Evolutionary conservation across 2,329 filamentous ascomycete genomes (phyloP), one percentile per base, ranked within the genome.

Genomic region (Clonostachys solani): DNA sequence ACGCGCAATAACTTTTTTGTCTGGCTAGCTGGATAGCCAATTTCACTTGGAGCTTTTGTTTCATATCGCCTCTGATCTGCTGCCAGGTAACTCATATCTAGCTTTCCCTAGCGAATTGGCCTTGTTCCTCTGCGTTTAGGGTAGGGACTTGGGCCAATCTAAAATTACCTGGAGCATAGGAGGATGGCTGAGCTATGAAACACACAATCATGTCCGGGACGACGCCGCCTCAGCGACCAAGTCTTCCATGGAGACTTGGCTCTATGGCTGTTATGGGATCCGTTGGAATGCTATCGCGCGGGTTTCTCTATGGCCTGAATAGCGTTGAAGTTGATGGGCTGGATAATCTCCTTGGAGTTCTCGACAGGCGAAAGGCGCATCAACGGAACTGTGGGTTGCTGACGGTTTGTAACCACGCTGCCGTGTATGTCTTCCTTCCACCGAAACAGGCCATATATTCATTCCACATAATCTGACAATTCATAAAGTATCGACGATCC

Each of bases 401-500:
- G 51, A 97, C 92, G 54, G 89, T 71, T 9, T 72, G 66, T 48
- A 72, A 72, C 40, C 68, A 72, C 49, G 64, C 70, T 45, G 65
- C 62, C 17, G 67, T 71, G 68, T 71, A 62, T 50, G 60, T 53
- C 49, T 12, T 18, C n/a, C 33, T 19, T 23, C n/a, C 38, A 3
- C n/a, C 37, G 12, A 40, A n/a, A 40, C n/a, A n/a, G 23, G 23
- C 23, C 23, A 29, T 29, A 10, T 43, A 17, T 12, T 23, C n/a
- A 43, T 23, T 17, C 44, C 29, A 33, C 19, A 15, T 17, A 15
- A 35, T 49, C 48, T 47, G 17, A 44, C 33, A 17, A 33, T 44
- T 56, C 9, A 23, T 15, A 23, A 64, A 96, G 92, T 49, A 72
- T 97, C 57, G 94, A 99, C 68, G 94, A 99, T 69, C 94, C 94